A percentile compares a stretch with the other conserved stretches of the same genome.
Evolutionary conservation across 169 alveolate genomes (phyloP).

Genomic region (Plasmodium vivax): DNA sequence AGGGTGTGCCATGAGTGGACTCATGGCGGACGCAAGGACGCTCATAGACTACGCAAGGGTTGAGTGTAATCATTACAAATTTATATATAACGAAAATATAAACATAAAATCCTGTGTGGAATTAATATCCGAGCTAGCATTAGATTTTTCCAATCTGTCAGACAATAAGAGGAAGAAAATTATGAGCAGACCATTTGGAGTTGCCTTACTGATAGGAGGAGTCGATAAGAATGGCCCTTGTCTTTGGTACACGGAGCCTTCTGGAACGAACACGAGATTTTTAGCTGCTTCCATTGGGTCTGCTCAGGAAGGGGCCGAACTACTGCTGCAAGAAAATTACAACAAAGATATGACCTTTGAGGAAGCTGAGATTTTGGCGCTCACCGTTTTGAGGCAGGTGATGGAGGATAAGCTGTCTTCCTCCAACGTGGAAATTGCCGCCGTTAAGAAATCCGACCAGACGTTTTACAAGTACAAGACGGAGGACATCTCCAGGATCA

Average conservation of each 20-base stretch:
- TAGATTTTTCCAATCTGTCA: conserved; percentile 93
- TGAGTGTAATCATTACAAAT: conserved; percentile 96
- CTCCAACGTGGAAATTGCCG: conserved; percentile 96
- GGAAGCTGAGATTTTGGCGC: conserved; percentile 95
- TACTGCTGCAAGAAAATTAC: conserved; percentile 95
- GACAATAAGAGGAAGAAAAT: conserved; percentile 89
- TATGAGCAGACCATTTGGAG: conserved; percentile 98
- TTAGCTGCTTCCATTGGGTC: conserved; percentile 99
- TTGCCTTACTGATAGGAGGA: conserved; percentile 97
- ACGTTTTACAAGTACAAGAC: conserved; percentile 78
- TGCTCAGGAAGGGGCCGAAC: conserved; percentile 96
- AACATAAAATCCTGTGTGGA: conserved; percentile 91
- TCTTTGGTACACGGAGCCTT: conserved; percentile 97
- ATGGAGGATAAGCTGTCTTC: conserved; percentile 97
- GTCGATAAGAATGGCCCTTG: conserved; percentile 96
- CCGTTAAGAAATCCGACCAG: conserved; percentile 81
- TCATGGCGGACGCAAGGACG: conserved; percentile 98
- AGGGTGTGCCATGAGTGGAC: conserved; percentile 98
- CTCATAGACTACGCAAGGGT: conserved; percentile 98
- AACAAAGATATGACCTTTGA: conserved; percentile 92
- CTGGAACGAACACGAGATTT: conserved; percentile 94
- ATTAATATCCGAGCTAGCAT: conserved; percentile 95
- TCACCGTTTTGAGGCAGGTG: conserved; percentile 96
- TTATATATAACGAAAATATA: conserved; percentile 96
- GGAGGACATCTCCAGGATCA: conserved; percentile 70